Evolutionary conservation across 176 grass and related monocot species (phyloP).

Genomic region (Poa annua): DNA sequence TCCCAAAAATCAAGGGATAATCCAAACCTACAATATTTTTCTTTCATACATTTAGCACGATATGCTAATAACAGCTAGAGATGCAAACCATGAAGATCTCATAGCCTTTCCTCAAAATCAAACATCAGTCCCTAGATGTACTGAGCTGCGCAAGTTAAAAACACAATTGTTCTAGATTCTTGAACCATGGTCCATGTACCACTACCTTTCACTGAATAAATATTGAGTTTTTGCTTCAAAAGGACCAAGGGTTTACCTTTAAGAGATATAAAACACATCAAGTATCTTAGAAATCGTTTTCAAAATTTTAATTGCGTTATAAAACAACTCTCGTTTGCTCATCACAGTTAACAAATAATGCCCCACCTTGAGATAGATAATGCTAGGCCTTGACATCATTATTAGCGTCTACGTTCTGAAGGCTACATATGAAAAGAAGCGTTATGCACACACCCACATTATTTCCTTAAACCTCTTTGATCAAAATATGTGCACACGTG

Average conservation of each 20-base stretch:
- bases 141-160: conserved; percentile 12
- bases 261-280: conserved; percentile 5
- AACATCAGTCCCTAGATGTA: conserved; percentile 23
- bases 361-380: conserved; percentile 1
- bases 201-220: conserved; percentile 16
- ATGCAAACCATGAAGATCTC: conserved; percentile 33
- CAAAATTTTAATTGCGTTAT: conserved; percentile 1
- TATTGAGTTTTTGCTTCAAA: neutral
- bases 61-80: conserved; percentile 35
- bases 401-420: conserved; percentile 20
- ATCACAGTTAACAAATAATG: neutral
- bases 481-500: conserved; percentile 32
- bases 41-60: neutral
- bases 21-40: neutral
- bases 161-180: neutral
- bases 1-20: neutral
- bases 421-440: conserved; percentile 14
- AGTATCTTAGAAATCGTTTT: neutral
- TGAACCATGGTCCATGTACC: neutral
- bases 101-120: conserved; percentile 24
- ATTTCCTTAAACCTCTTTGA: conserved; percentile 8
- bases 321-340: neutral
- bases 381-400: conserved; percentile 15
- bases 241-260: conserved; percentile 28
- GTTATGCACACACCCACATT: conserved; percentile 24